phyloP scores from a whole-genome alignment of 805 yeast genomes.

The Candida alai region DNA sequence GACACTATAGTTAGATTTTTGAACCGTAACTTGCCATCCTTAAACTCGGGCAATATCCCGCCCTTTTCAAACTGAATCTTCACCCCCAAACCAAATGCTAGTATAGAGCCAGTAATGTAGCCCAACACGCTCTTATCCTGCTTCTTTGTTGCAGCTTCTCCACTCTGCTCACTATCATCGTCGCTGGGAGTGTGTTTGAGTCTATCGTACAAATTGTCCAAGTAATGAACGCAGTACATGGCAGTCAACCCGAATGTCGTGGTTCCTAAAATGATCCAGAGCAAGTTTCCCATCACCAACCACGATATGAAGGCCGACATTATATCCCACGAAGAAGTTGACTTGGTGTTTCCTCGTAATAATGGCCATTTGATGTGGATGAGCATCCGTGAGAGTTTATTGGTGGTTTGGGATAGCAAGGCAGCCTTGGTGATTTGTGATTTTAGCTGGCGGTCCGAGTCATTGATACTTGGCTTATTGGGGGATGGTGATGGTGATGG shows the following conservation, averaged over 20 bases:
- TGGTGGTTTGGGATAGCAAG: slow-evolving; percentile 28
- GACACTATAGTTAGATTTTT: slow-evolving; percentile 31
- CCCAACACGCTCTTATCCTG: slow-evolving; percentile 29
- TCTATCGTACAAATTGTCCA: slow-evolving; percentile 24
- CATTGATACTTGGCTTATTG: neutral
- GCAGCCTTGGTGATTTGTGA: slow-evolving; percentile 16
- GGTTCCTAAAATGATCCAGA: slow-evolving; percentile 55
- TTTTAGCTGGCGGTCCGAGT: neutral
- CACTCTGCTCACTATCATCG: slow-evolving; percentile 6
- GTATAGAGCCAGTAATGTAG: slow-evolving; percentile 29
- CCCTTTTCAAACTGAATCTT: slow-evolving; percentile 37
- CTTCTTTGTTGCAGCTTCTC: neutral
- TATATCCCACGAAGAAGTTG: slow-evolving; percentile 49
- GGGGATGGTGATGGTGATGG: no score
- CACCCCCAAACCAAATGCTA: slow-evolving; percentile 38
- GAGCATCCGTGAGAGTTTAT: slow-evolving; percentile 27
- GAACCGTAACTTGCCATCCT: slow-evolving; percentile 48
- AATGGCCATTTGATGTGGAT: slow-evolving; percentile 47
- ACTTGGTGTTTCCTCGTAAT: slow-evolving; percentile 38
- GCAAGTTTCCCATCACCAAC: slow-evolving; percentile 53
- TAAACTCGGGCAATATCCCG: slow-evolving; percentile 37
- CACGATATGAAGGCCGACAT: slow-evolving; percentile 53
- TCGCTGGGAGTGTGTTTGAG: no score
- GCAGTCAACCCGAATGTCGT: slow-evolving; percentile 51
- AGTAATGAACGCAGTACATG: slow-evolving; percentile 41